Conservation (phyloP, 2,329 filamentous ascomycete species). For the Plenodomus lindquistii region DNA sequence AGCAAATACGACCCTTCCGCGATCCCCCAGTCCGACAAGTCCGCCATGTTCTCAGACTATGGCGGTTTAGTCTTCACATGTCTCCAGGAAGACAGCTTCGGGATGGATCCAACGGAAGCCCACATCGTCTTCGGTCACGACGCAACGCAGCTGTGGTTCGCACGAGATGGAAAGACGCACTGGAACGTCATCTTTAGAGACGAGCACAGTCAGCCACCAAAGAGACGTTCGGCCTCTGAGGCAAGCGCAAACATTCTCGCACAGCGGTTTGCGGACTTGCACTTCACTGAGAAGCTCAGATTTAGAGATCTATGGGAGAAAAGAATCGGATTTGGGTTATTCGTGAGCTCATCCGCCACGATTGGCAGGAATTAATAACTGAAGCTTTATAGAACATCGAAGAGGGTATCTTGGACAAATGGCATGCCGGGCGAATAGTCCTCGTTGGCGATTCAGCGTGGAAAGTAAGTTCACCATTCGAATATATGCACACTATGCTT, state of each 20-base stretch:
- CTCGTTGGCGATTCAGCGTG: slow-evolving; percentile 50
- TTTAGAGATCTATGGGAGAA: slow-evolving; percentile 42
- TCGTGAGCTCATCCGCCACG: slow-evolving; percentile 6
- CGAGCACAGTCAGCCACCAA: slow-evolving; percentile 10
- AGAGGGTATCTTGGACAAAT: slow-evolving; percentile 47
- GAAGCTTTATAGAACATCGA: slow-evolving; percentile 23
- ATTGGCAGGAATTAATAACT: neutral
- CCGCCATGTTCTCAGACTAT: slow-evolving; percentile 13
- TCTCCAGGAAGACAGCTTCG: slow-evolving; percentile 22
- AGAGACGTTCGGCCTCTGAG: slow-evolving; percentile 7
- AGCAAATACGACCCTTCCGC: slow-evolving; percentile 5
- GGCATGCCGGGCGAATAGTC: slow-evolving; percentile 47
- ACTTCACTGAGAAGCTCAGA: slow-evolving; percentile 29
- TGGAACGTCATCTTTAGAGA: slow-evolving; percentile 18
- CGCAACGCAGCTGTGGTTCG: slow-evolving; percentile 32
- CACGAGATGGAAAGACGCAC: slow-evolving; percentile 17
- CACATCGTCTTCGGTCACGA: slow-evolving; percentile 23
- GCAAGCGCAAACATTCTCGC: slow-evolving; percentile 37
- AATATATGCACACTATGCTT: no score
- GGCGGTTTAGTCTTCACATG: slow-evolving; percentile 20
- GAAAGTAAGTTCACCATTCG: slow-evolving; percentile 42
- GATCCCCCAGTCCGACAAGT: slow-evolving; percentile 15
- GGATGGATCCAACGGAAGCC: slow-evolving; percentile 27
- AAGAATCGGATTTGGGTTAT: slow-evolving; percentile 24
- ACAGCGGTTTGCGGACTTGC: slow-evolving; percentile 25